Evolutionary conservation across 208 protist genomes (phyloP).

Genomic region (Angomonas ambiguus): DNA sequence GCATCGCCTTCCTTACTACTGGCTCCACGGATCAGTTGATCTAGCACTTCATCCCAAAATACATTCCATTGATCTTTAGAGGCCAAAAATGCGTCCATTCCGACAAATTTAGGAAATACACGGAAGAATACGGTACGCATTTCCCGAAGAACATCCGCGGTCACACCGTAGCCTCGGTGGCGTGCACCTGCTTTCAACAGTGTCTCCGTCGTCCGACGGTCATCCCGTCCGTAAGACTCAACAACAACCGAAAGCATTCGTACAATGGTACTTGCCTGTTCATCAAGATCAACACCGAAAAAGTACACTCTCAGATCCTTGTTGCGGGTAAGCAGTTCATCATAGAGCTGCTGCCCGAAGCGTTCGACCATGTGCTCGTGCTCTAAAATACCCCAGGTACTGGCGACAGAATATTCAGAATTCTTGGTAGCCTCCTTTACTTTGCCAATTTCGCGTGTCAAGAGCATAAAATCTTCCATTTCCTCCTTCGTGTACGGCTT

Average conservation of each 20-base stretch:
- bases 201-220: slow-evolving; percentile 41
- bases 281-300: slow-evolving; percentile 57
- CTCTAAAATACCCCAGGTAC: slow-evolving; percentile 62
- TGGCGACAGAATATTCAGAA: no score
- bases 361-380: slow-evolving; percentile 39
- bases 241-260: slow-evolving; percentile 65
- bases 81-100: slow-evolving; percentile 40
- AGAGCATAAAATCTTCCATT: slow-evolving; percentile 47
- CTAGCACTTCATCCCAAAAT: slow-evolving; percentile 52
- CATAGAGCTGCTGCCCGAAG: slow-evolving; percentile 61
- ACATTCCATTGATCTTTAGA: slow-evolving; percentile 54
- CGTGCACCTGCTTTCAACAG: slow-evolving; percentile 61
- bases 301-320: slow-evolving; percentile 45
- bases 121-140: slow-evolving; percentile 65
- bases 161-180: slow-evolving; percentile 66
- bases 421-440: slow-evolving; percentile 46
- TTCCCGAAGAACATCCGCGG: slow-evolving; percentile 30
- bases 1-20: slow-evolving; percentile 44
- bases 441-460: slow-evolving; percentile 59
- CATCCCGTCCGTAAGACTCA: slow-evolving; percentile 65
- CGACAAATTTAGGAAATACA: slow-evolving; percentile 70
- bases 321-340: slow-evolving; percentile 47
- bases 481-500: slow-evolving; percentile 41
- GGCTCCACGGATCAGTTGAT: slow-evolving; percentile 47
- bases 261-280: slow-evolving; percentile 54